phyloP scores from a whole-genome alignment of 2,329 filamentous ascomycete genomes.

The Pseudogymnoascus sp. region DNA sequence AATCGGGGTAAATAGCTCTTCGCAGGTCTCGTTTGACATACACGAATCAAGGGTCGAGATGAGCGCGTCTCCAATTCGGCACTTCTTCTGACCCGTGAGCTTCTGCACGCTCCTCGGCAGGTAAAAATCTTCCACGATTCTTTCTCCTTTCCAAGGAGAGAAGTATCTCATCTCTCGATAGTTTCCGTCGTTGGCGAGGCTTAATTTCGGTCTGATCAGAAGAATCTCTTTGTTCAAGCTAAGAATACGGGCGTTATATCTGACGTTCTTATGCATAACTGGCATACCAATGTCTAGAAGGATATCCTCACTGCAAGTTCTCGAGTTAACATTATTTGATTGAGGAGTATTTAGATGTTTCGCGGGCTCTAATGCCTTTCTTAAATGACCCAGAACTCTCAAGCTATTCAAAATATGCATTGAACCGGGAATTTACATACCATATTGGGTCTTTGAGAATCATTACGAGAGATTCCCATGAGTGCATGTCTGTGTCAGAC shows the following conservation, averaged over 20 bases:
- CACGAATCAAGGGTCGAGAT: slow-evolving; percentile 52
- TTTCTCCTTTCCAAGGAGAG: slow-evolving; percentile 52
- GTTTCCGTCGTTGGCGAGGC: slow-evolving; percentile 65
- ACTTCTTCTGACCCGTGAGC: slow-evolving; percentile 45
- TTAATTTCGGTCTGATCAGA: slow-evolving; percentile 65
- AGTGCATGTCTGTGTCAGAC: slow-evolving; percentile 50
- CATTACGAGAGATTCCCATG: slow-evolving; percentile 54
- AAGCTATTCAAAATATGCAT: too few species aligned
- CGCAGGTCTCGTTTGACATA: slow-evolving; percentile 59
- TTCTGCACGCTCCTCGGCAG: slow-evolving; percentile 53
- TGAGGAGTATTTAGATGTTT: neutral
- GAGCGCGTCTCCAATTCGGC: slow-evolving; percentile 54
- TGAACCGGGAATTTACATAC: neutral
- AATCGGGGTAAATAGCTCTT: slow-evolving; percentile 58
- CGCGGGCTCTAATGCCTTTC: too few species aligned
- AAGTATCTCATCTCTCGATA: slow-evolving; percentile 59
- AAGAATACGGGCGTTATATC: slow-evolving; percentile 62
- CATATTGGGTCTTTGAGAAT: slow-evolving; percentile 52
- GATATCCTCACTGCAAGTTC: slow-evolving; percentile 50
- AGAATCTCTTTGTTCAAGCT: slow-evolving; percentile 61
- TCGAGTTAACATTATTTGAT: neutral
- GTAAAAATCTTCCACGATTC: slow-evolving; percentile 57
- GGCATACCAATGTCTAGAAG: slow-evolving; percentile 59
- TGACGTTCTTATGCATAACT: slow-evolving; percentile 53
- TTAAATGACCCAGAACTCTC: too few species aligned